Conservation (phyloP, 352 stramenopile species). For the Globisporangium carolinianum region DNA sequence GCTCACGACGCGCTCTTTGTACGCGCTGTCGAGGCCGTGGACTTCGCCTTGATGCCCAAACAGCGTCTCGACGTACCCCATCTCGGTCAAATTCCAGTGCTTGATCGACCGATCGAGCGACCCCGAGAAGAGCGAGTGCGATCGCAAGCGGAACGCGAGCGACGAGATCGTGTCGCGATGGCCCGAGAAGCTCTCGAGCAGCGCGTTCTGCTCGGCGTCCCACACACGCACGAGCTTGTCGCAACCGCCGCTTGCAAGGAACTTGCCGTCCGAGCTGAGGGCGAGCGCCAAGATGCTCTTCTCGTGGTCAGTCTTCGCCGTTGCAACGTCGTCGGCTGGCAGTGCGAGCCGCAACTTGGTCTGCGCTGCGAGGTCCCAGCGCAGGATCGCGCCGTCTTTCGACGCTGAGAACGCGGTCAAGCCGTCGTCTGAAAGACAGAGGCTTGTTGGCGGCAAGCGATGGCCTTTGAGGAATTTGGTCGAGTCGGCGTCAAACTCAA, state of each 20-base stretch:
- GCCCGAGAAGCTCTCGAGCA: slow-evolving; percentile 86
- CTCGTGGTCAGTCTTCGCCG: slow-evolving; percentile 69
- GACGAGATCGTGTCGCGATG: slow-evolving; percentile 87
- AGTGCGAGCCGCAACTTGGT: slow-evolving; percentile 64
- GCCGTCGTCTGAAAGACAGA: slow-evolving; percentile 87
- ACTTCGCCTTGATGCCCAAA: slow-evolving; percentile 91
- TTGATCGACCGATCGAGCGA: slow-evolving; percentile 92
- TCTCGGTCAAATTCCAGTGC: slow-evolving; percentile 94
- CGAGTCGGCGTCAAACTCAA: slow-evolving; percentile 80
- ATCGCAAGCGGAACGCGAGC: slow-evolving; percentile 84
- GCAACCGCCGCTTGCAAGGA: slow-evolving; percentile 82
- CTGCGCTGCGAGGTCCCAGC: slow-evolving; percentile 83
- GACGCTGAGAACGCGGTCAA: slow-evolving; percentile 85
- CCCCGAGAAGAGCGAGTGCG: slow-evolving; percentile 88
- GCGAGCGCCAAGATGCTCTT: slow-evolving; percentile 81
- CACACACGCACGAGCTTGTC: slow-evolving; percentile 92
- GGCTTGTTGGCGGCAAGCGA: slow-evolving; percentile 78
- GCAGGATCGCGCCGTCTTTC: slow-evolving; percentile 91
- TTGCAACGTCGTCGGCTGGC: slow-evolving; percentile 53
- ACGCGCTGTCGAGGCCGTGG: slow-evolving; percentile 84
- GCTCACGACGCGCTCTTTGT: slow-evolving; percentile 89
- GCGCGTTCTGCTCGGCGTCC: slow-evolving; percentile 61
- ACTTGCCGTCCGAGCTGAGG: slow-evolving; percentile 89
- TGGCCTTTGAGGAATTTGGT: slow-evolving; percentile 72
- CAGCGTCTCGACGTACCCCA: slow-evolving; percentile 94